Percentiles rank a stretch among this genome's conserved stretches.
These are phyloP conservation scores for Haematococcus lacustris DNA, from an alignment of 139 green algal genomes.

Conservation along the genomic window DNA sequence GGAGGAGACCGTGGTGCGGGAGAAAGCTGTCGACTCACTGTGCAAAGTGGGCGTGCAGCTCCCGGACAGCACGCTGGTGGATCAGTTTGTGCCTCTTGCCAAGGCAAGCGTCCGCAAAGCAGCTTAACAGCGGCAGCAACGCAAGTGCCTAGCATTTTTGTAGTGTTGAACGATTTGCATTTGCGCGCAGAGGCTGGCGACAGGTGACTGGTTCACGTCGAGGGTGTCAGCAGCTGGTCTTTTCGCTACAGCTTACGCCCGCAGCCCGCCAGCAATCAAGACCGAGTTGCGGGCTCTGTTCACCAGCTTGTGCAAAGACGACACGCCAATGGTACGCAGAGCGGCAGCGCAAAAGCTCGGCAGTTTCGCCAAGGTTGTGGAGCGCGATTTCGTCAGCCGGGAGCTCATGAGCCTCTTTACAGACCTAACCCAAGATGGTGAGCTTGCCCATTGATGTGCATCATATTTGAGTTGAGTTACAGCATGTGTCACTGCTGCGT, in stretches of 20 bases:
- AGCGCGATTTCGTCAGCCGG: constrained; percentile 63
- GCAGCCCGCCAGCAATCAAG: constrained; percentile 24
- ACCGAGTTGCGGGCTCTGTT: constrained; percentile 76
- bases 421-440: constrained; percentile 83
- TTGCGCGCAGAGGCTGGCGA: constrained; percentile 70
- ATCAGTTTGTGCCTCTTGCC: constrained; percentile 78
- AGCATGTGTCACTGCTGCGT: too few relatives aligned
- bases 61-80: constrained; percentile 47
- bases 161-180: too few relatives aligned
- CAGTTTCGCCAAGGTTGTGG: constrained; percentile 70
- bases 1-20: constrained; percentile 97
- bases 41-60: constrained; percentile 71
- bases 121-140: too few relatives aligned
- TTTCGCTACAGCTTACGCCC: constrained; percentile 77
- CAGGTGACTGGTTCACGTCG: constrained; percentile 95
- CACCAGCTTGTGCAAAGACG: constrained; percentile 79
- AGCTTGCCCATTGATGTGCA: too few relatives aligned
- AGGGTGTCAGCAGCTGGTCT: constrained; percentile 87
- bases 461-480: too few relatives aligned
- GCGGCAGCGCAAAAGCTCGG: constrained; percentile 84
- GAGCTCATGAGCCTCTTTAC: constrained; percentile 87
- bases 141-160: too few relatives aligned
- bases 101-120: too few relatives aligned
- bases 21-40: constrained; percentile 87
- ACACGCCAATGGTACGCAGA: constrained; percentile 97